A percentile compares a stretch with the other conserved stretches of the same genome.
Conservation (phyloP, 2,329 filamentous ascomycete species). For the Colletotrichum cordylinicola region DNA sequence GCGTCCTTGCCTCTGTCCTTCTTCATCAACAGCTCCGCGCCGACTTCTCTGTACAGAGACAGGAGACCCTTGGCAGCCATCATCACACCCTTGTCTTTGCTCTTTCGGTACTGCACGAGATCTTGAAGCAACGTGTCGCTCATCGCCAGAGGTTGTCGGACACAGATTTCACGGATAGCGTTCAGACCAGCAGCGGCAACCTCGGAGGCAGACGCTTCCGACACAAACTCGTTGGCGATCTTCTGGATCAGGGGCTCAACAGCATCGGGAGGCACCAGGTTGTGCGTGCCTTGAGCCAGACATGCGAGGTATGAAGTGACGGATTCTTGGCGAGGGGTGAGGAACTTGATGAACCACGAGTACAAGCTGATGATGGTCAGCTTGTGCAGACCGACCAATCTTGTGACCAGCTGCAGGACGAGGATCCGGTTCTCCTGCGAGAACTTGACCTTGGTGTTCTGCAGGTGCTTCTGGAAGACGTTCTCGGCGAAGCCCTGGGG, state of each 20-base stretch:
- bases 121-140: slow-evolving; percentile 95
- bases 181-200: slow-evolving; percentile 93
- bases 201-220: slow-evolving; percentile 88
- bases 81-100: slow-evolving; percentile 98
- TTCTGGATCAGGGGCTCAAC: slow-evolving; percentile 91
- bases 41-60: slow-evolving; percentile 89
- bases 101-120: slow-evolving; percentile 93
- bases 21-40: slow-evolving; percentile 86
- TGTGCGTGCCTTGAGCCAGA: slow-evolving; percentile 89
- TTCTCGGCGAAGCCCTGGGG: slow-evolving; percentile 92
- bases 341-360: slow-evolving; percentile 93
- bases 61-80: slow-evolving; percentile 96
- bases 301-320: slow-evolving; percentile 95
- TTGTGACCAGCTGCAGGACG: slow-evolving; percentile 89
- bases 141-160: slow-evolving; percentile 94
- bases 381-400: slow-evolving; percentile 91
- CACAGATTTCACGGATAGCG: slow-evolving; percentile 92
- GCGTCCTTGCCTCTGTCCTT: slow-evolving; percentile 92
- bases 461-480: slow-evolving; percentile 89
- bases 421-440: slow-evolving; percentile 87
- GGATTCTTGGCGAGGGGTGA: slow-evolving; percentile 85
- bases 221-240: slow-evolving; percentile 98
- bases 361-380: slow-evolving; percentile 89
- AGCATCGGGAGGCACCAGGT: slow-evolving; percentile 88
- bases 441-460: slow-evolving; percentile 84